Evolutionary conservation across 768 basidiomycete genomes (phyloP).

Genomic region (Mycena galericulata): DNA sequence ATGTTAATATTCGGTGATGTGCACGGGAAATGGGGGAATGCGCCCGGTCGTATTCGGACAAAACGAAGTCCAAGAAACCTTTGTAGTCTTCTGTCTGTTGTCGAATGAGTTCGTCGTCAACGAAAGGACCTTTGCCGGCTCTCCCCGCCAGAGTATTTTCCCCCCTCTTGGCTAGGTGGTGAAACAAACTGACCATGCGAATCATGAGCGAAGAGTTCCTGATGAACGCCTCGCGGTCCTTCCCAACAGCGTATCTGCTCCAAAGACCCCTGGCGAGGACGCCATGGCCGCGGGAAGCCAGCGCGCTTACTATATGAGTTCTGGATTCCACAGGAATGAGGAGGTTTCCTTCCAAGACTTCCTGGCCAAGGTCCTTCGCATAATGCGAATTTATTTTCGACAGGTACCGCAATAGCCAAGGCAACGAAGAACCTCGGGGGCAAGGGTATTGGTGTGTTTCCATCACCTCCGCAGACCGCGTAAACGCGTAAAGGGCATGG

Average conservation of each 20-base stretch:
- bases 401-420: constrained; percentile 67
- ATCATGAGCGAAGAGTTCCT: constrained; percentile 59
- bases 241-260: constrained; percentile 63
- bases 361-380: constrained; percentile 60
- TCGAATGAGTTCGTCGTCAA: constrained; percentile 28
- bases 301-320: constrained; percentile 60
- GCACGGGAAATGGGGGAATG: constrained; percentile 62
- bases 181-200: constrained; percentile 64
- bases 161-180: constrained; percentile 40
- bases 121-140: background rate
- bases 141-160: constrained; percentile 29
- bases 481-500: constrained; percentile 58
- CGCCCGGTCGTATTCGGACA: constrained; percentile 54
- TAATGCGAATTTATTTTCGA: constrained; percentile 56
- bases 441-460: constrained; percentile 57
- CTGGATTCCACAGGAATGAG: constrained; percentile 58
- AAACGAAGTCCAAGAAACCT: constrained; percentile 58
- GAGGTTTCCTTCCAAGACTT: constrained; percentile 57
- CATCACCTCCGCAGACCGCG: constrained; percentile 49
- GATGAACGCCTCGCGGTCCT: constrained; percentile 53
- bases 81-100: constrained; percentile 40
- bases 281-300: constrained; percentile 62
- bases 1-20: constrained; percentile 64
- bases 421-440: constrained; percentile 58
- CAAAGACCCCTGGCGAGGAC: constrained; percentile 65